Evolutionary conservation across 2,329 filamentous ascomycete genomes (phyloP), one percentile per base, ranked within the genome.

Genomic region (Stachybotrys chartarum): DNA sequence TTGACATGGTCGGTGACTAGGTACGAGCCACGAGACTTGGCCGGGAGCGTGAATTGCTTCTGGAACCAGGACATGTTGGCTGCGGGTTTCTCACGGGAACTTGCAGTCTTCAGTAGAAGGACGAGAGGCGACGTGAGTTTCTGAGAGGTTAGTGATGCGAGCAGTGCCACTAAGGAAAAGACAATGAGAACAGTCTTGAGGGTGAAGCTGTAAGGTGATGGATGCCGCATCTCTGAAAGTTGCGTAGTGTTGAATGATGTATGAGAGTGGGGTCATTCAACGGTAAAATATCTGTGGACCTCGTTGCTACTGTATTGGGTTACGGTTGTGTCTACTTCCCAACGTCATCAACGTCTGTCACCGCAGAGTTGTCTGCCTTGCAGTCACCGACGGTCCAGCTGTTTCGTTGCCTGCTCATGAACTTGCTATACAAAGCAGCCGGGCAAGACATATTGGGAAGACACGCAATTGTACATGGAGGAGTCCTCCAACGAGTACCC

Each of bases 1-100:
- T 84, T 63, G 55, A 97, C 81, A 53, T 86, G 78, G 69, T 92
- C 84, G 52, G 93, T 97, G 65, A 97, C 81, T 57, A 97, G 88
- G 75, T 97, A 97, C 54, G 85, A 90, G 69, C 94, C 94, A 58
- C 92, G 86, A 49, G 85, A 83, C 68, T 84, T 82, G 18, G 89
- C 68, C 52, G 91, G 90, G 14, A 97, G 85, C 1, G 85, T 83
- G 74, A 97, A 85, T 52, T 86, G 82, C 72, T 94, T 96, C 74
- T 97, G 93, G 64, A 81, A 84, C 90, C 90, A 96, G 59, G 84
- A 90, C 82, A 85, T 85, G 56, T 66, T 71, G 57, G 61, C 55
- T 60, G 59, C 56, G 56, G 57, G 63, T 61, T 56, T 54, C 53
- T 56, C 58, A 61, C 56, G 59, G 10, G 45, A 17, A n/a, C 16